These are phyloP conservation scores for Melampsora larici-populina DNA, from an alignment of 1,284 basidiomycete genomes.

Conservation along the genomic window DNA sequence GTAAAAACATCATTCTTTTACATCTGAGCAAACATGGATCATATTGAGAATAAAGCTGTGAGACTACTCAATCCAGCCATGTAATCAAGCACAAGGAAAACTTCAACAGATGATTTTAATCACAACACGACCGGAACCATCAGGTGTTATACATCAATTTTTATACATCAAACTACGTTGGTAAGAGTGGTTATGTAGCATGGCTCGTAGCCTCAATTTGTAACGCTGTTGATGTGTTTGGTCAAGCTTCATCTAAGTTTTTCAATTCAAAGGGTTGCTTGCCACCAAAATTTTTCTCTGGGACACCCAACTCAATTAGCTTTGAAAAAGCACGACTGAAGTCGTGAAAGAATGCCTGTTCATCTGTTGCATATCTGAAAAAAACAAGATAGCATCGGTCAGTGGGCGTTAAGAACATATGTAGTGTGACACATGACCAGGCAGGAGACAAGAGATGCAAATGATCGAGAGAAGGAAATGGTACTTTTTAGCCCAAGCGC, in stretches of 20 bases:
- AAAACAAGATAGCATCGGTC: background rate
- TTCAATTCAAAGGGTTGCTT: conserved; percentile 17
- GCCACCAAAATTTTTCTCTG: conserved; percentile 17
- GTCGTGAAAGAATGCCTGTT: conserved; percentile 33
- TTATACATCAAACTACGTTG: too few relatives aligned
- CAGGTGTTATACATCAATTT: too few relatives aligned
- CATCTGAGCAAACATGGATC: too few relatives aligned
- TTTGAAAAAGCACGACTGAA: conserved; percentile 36
- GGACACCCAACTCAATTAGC: conserved; percentile 34
- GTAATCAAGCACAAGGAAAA: too few relatives aligned
- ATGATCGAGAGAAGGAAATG: background rate
- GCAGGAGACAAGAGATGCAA: background rate
- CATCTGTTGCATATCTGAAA: conserved; percentile 24
- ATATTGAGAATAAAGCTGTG: too few relatives aligned
- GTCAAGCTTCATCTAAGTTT: conserved; percentile 17
- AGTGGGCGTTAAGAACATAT: background rate
- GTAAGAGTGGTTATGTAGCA: too few relatives aligned
- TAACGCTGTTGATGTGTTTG: too few relatives aligned
- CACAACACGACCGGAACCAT: too few relatives aligned
- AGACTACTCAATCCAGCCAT: too few relatives aligned
- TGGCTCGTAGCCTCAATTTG: too few relatives aligned
- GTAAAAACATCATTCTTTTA: too few relatives aligned
- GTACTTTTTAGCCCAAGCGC: conserved; percentile 39
- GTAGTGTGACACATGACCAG: background rate
- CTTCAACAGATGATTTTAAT: too few relatives aligned